Evolutionary conservation across 2,329 filamentous ascomycete species (phyloP).

Genomic region (Ascochyta rabiei): DNA sequence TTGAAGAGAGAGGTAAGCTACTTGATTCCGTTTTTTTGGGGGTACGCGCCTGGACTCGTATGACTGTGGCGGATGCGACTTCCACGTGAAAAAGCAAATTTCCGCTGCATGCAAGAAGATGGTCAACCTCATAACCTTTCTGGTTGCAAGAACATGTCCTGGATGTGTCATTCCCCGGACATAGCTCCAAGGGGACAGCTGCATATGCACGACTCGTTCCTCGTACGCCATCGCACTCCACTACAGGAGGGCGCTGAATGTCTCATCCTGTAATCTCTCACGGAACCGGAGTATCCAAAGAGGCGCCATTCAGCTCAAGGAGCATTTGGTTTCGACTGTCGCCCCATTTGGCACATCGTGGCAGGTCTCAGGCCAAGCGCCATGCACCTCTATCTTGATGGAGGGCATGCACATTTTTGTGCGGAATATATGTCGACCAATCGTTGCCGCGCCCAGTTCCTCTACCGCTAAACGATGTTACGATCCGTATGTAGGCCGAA

Average conservation of each 20-base stretch:
- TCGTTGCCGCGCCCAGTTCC: neutral
- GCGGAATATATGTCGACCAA: neutral
- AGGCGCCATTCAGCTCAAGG: neutral
- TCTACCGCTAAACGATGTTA: neutral
- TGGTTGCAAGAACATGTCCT: neutral
- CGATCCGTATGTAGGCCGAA: constrained; percentile 1
- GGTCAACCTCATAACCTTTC: constrained; percentile 6
- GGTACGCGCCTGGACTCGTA: constrained; percentile 4
- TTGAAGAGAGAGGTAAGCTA: constrained; percentile 68
- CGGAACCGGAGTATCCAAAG: neutral
- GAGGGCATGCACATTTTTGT: neutral
- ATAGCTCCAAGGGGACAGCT: constrained; percentile 22
- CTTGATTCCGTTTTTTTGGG: constrained; percentile 18
- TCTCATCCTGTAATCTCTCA: constrained; percentile 31
- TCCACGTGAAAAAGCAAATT: constrained; percentile 26
- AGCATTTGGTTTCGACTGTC: neutral
- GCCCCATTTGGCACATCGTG: neutral
- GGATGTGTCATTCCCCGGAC: constrained; percentile 24
- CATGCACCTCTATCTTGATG: neutral
- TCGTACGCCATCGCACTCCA: neutral
- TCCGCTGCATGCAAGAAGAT: constrained; percentile 9
- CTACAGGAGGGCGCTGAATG: constrained; percentile 17
- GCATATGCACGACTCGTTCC: constrained; percentile 18
- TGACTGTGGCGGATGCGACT: constrained; percentile 13
- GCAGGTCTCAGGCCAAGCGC: neutral